Conservation (phyloP, 768 basidiomycete genomes). For the Pilatotrama ljubarskyi region DNA sequence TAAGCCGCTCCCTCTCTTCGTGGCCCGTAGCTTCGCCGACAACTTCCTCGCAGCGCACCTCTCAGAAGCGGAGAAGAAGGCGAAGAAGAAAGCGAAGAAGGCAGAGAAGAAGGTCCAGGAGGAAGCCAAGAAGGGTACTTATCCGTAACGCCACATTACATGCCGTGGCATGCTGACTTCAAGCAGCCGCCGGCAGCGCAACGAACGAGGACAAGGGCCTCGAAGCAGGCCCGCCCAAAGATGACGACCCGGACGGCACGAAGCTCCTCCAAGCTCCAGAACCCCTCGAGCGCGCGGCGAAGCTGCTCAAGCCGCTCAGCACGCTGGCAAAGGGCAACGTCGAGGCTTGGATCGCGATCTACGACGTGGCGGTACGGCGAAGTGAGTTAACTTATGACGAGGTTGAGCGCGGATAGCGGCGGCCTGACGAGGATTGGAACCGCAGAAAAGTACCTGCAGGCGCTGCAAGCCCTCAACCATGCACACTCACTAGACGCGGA, state of each 20-base stretch:
- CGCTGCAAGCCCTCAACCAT: constrained; percentile 61
- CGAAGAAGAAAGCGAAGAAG: constrained; percentile 86
- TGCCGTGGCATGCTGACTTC: not conserved
- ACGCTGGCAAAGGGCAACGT: constrained; percentile 52
- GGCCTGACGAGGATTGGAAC: not conserved
- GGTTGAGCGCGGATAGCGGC: too few relatives aligned
- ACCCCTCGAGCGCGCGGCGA: constrained; percentile 74
- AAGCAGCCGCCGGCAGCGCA: constrained; percentile 37
- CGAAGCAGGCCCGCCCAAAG: constrained; percentile 54
- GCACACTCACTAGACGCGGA: constrained; percentile 55
- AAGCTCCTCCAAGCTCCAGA: constrained; percentile 64
- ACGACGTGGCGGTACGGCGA: constrained; percentile 81
- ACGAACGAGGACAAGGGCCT: constrained; percentile 71
- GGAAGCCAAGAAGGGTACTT: constrained; percentile 70
- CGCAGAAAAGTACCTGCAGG: constrained; percentile 80
- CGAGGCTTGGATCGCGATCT: constrained; percentile 72
- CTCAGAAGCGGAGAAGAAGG: constrained; percentile 73
- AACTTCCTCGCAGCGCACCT: constrained; percentile 39
- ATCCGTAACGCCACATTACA: constrained; percentile 12
- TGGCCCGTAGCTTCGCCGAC: constrained; percentile 11
- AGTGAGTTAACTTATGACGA: constrained; percentile 47
- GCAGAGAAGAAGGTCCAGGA: constrained; percentile 65
- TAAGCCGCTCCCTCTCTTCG: not conserved
- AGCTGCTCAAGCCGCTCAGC: constrained; percentile 64
- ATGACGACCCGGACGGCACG: constrained; percentile 83